Percentiles rank a stretch among this genome's conserved stretches.
These are phyloP conservation scores for Tripterygium wilfordii DNA, from an alignment of 177 flowering plant genomes.

Conservation along the genomic window DNA sequence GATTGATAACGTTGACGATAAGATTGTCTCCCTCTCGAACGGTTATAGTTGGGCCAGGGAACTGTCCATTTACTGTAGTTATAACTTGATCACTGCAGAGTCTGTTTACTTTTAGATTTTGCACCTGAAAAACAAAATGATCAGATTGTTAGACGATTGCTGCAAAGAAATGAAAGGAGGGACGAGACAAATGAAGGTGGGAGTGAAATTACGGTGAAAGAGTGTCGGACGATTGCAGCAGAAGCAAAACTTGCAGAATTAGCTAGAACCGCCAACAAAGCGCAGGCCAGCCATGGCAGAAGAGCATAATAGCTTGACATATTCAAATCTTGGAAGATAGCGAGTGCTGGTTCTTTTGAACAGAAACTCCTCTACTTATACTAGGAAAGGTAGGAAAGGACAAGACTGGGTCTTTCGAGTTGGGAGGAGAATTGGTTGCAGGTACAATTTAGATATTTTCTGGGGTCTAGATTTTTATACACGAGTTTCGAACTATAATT, in stretches of 20 bases:
- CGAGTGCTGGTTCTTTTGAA: too few relatives aligned
- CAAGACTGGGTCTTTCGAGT: too few relatives aligned
- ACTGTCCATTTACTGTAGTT: slow-evolving; percentile 39
- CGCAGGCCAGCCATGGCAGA: neutral
- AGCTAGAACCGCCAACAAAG: slow-evolving; percentile 18
- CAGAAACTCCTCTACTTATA: too few relatives aligned
- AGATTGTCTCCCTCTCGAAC: slow-evolving; percentile 56
- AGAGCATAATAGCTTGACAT: too few relatives aligned
- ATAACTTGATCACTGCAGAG: slow-evolving; percentile 38
- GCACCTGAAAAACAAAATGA: slow-evolving; percentile 25
- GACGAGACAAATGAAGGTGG: neutral
- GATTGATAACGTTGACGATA: slow-evolving; percentile 42
- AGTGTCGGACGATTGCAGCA: slow-evolving; percentile 42
- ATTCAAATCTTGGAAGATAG: too few relatives aligned
- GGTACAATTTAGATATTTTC: too few relatives aligned
- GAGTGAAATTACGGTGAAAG: slow-evolving; percentile 49
- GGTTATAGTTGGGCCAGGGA: slow-evolving; percentile 47
- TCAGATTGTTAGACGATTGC: slow-evolving; percentile 20
- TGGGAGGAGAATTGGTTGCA: too few relatives aligned
- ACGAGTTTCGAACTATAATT: too few relatives aligned
- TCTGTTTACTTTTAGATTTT: slow-evolving; percentile 23
- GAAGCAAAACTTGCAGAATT: slow-evolving; percentile 29
- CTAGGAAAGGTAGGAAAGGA: too few relatives aligned
- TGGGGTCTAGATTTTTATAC: too few relatives aligned
- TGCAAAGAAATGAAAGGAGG: neutral